Percentiles rank a stretch among this genome's conserved stretches.
Evolutionary conservation across 2,329 filamentous ascomycete genomes (phyloP).

Genomic region (Eurotiales sp.): DNA sequence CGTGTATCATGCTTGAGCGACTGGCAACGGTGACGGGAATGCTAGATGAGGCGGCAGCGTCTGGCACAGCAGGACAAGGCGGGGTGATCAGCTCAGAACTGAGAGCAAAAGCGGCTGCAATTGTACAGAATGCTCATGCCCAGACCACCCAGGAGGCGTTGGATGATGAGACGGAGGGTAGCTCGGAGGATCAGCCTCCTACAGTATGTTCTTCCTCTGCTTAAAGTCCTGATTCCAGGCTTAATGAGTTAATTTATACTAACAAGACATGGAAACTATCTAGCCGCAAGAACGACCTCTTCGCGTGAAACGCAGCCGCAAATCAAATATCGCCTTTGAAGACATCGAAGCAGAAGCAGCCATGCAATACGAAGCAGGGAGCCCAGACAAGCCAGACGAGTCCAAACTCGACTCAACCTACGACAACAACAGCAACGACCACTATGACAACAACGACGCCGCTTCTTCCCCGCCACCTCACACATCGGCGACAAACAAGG

Average conservation of each 20-base stretch:
- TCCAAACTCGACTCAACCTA: background rate
- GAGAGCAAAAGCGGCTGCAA: constrained; percentile 12
- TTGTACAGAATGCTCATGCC: constrained; percentile 7
- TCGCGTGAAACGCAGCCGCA: constrained; percentile 41
- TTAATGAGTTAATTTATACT: background rate
- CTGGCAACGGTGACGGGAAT: constrained; percentile 40
- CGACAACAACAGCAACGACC: constrained; percentile 18
- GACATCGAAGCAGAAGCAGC: constrained; percentile 18
- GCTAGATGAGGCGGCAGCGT: constrained; percentile 31
- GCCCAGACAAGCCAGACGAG: constrained; percentile 1
- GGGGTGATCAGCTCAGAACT: constrained; percentile 15
- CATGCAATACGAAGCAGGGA: constrained; percentile 11
- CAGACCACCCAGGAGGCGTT: constrained; percentile 21
- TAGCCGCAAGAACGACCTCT: constrained; percentile 47
- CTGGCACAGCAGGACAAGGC: constrained; percentile 12
- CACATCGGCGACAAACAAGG: constrained; percentile 2
- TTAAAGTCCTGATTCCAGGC: too few species aligned
- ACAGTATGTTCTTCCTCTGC: constrained; percentile 29
- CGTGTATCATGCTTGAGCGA: constrained; percentile 41
- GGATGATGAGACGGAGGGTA: constrained; percentile 43
- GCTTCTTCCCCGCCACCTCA: constrained; percentile 19
- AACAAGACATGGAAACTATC: too few species aligned
- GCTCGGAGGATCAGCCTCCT: constrained; percentile 41
- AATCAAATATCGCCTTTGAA: constrained; percentile 28
- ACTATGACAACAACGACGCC: constrained; percentile 20